phyloP scores from a whole-genome alignment of 108 stramenopile genomes.

The Craspedostauros australis region DNA sequence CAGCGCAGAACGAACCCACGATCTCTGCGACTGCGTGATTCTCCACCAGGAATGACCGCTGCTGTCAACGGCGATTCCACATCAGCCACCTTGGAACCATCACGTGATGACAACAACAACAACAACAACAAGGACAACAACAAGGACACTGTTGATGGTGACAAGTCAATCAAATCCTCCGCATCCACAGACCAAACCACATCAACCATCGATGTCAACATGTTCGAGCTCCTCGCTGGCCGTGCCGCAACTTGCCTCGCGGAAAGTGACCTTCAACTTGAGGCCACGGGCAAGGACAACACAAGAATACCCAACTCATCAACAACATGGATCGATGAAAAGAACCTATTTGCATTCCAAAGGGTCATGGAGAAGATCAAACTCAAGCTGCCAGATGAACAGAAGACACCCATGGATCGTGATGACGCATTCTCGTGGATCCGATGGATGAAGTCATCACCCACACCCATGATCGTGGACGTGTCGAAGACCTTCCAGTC shows the following conservation, averaged over 20 bases:
- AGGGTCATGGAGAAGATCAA: conserved; percentile 40
- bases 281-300: conserved; percentile 36
- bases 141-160: too few relatives aligned
- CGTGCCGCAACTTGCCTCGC: conserved; percentile 49
- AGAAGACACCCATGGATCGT: conserved; percentile 32
- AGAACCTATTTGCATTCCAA: conserved; percentile 44
- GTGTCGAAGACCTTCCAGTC: conserved; percentile 34
- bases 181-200: too few relatives aligned
- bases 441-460: conserved; percentile 71
- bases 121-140: too few relatives aligned
- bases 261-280: conserved; percentile 53
- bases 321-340: conserved; percentile 78
- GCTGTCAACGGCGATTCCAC: too few relatives aligned
- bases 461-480: conserved; percentile 59
- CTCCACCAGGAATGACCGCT: too few relatives aligned
- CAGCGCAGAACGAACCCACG: too few relatives aligned
- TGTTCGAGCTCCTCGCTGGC: conserved; percentile 42
- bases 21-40: too few relatives aligned
- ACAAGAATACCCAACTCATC: conserved; percentile 34
- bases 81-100: too few relatives aligned
- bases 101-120: too few relatives aligned
- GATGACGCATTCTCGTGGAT: conserved; percentile 55
- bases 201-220: too few relatives aligned
- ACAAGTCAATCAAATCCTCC: too few relatives aligned
- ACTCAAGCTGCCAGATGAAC: conserved; percentile 25